These are phyloP conservation scores for Globisporangium carolinianum DNA, from an alignment of 352 stramenopile species.

Conservation along the genomic window DNA sequence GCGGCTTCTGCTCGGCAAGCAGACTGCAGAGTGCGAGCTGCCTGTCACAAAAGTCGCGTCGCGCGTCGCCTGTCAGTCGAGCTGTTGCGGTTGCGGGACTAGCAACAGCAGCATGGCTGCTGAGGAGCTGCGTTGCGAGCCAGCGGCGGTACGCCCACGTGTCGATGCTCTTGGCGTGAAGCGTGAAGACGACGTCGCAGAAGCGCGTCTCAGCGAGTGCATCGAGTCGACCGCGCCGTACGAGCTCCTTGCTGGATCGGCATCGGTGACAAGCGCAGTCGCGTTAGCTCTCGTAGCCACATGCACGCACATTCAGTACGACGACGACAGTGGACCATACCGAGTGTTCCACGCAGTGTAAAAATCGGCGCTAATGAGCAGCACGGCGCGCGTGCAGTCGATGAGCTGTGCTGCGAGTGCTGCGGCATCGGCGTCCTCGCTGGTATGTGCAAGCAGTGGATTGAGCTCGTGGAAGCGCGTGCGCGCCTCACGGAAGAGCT, in stretches of 20 bases:
- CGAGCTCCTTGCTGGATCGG: conserved; percentile 42
- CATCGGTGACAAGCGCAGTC: too few relatives aligned
- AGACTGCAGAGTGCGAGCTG: conserved; percentile 45
- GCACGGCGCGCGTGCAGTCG: conserved; percentile 47
- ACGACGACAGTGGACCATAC: conserved; percentile 14
- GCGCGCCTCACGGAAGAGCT: conserved; percentile 49
- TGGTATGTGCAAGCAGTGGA: conserved; percentile 10
- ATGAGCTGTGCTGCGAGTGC: conserved; percentile 25
- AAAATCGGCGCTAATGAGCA: conserved; percentile 77
- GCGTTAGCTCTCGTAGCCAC: too few relatives aligned
- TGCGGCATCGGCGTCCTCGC: conserved; percentile 2
- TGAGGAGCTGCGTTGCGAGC: conserved; percentile 34
- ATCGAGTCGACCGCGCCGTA: conserved; percentile 31
- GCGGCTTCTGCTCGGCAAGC: conserved; percentile 53
- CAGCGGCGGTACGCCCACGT: conserved; percentile 76
- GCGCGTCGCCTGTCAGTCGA: conserved; percentile 8
- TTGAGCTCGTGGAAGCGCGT: conserved; percentile 48
- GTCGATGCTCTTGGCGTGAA: conserved; percentile 84
- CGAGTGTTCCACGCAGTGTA: conserved; percentile 83
- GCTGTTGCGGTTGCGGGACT: neutral
- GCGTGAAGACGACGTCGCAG: conserved; percentile 61
- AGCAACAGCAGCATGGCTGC: neutral
- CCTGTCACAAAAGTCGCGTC: conserved; percentile 31
- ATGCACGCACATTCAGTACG: neutral
- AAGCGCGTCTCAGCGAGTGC: conserved; percentile 48